These are phyloP conservation scores for Cladophialophora chaetospira DNA, from an alignment of 2,329 filamentous ascomycete genomes.

Conservation along the genomic window DNA sequence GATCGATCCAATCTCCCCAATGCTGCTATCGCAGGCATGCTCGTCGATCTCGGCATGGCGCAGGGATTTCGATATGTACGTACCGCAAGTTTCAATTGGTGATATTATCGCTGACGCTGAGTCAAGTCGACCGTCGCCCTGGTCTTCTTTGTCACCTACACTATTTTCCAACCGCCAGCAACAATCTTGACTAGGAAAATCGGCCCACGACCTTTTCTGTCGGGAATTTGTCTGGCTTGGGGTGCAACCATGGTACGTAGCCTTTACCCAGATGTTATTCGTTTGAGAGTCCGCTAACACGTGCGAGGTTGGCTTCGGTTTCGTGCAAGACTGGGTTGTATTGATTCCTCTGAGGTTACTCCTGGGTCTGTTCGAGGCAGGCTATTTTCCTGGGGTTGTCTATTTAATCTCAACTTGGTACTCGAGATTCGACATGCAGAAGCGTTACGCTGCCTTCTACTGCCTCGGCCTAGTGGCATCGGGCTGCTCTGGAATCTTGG, in stretches of 20 bases:
- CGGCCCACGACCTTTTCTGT: not conserved
- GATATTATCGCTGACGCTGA: too few species aligned
- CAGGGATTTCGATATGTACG: not conserved
- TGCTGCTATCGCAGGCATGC: not conserved
- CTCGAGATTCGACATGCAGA: conserved; percentile 37
- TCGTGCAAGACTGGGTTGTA: not conserved
- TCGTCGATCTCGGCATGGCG: not conserved
- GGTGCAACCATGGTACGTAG: not conserved
- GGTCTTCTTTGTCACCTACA: not conserved
- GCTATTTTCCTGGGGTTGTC: conserved; percentile 42
- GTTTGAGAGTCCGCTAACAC: too few species aligned
- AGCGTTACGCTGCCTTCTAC: conserved; percentile 50
- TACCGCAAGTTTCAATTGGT: too few species aligned
- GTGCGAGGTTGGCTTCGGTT: too few species aligned
- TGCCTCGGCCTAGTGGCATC: conserved; percentile 50
- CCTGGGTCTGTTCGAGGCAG: not conserved
- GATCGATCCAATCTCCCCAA: not conserved
- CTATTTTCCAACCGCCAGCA: not conserved
- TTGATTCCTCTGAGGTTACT: not conserved
- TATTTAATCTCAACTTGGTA: conserved; percentile 58
- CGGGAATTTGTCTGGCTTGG: not conserved
- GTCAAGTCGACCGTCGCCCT: not conserved
- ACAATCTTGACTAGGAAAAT: not conserved
- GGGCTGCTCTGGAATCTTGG: conserved; percentile 52
- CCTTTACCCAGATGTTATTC: too few species aligned